These are phyloP conservation scores for Apium graveolens DNA, from an alignment of 129 eudicot genomes.

Conservation along the genomic window DNA sequence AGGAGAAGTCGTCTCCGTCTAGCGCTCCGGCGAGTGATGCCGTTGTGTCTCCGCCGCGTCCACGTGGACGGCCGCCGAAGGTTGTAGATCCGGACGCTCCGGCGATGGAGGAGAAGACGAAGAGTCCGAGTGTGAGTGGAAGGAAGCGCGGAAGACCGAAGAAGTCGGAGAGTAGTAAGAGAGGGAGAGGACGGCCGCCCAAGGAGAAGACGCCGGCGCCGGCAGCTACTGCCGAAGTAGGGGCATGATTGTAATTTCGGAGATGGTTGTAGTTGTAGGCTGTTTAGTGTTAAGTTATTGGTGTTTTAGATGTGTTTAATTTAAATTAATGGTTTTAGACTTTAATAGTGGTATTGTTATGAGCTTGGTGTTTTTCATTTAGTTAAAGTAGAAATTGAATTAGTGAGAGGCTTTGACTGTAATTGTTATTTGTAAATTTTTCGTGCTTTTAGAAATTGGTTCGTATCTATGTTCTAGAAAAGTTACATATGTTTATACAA, in stretches of 20 bases:
- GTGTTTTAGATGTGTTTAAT: not conserved
- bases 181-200: not conserved
- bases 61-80: conserved; percentile 3
- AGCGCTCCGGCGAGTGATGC: not conserved
- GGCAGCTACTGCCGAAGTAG: not conserved
- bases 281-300: not conserved
- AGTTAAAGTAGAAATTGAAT: not conserved
- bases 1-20: conserved; percentile 25
- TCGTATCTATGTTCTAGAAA: not conserved
- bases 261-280: not conserved
- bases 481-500: not conserved
- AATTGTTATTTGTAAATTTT: conserved; percentile 3
- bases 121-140: conserved; percentile 4
- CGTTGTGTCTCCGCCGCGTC: not conserved
- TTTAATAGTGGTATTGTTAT: not conserved
- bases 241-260: not conserved
- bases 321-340: not conserved
- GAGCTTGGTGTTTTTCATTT: not conserved
- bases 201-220: not conserved
- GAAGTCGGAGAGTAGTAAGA: not conserved
- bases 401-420: not conserved
- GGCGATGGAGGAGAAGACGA: not conserved
- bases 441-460: too few species aligned
- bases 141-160: not conserved
- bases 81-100: not conserved